A percentile compares a stretch with the other conserved stretches of the same genome.
Evolutionary conservation across 2,329 filamentous ascomycete genomes (phyloP).

Genomic region (Hypoxylon sp.): DNA sequence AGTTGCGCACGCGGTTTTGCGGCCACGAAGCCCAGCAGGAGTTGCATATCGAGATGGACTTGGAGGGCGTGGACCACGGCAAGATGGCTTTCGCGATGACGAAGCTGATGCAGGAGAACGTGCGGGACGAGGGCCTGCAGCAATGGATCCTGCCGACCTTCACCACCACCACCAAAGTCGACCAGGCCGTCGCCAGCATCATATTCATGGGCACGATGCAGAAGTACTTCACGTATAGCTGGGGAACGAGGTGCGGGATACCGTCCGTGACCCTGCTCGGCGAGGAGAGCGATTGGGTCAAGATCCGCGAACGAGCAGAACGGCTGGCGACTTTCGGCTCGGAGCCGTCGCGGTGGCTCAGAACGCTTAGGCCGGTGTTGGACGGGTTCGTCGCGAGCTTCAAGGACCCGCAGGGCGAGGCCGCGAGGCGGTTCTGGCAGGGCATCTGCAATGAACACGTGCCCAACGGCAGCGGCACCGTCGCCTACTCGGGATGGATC

Average conservation of each 20-base stretch:
- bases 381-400: constrained; percentile 48
- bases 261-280: constrained; percentile 63
- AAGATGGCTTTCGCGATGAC: constrained; percentile 53
- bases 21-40: constrained; percentile 55
- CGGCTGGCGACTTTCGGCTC: constrained; percentile 38
- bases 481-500: constrained; percentile 52
- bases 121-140: constrained; percentile 54
- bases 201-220: constrained; percentile 60
- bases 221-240: constrained; percentile 57
- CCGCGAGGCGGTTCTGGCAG: constrained; percentile 48
- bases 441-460: constrained; percentile 46
- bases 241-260: constrained; percentile 55
- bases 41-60: constrained; percentile 34
- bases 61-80: constrained; percentile 46
- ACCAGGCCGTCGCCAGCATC: constrained; percentile 55
- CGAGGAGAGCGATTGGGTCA: constrained; percentile 57
- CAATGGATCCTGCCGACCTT: constrained; percentile 60
- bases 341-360: constrained; percentile 41
- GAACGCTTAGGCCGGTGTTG: constrained; percentile 45
- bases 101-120: constrained; percentile 53
- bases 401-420: constrained; percentile 41
- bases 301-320: constrained; percentile 39
- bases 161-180: constrained; percentile 58
- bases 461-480: constrained; percentile 48
- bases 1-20: constrained; percentile 58